Evolutionary conservation across 352 stramenopile species (phyloP).

Genomic region (Globisporangium parvum): DNA sequence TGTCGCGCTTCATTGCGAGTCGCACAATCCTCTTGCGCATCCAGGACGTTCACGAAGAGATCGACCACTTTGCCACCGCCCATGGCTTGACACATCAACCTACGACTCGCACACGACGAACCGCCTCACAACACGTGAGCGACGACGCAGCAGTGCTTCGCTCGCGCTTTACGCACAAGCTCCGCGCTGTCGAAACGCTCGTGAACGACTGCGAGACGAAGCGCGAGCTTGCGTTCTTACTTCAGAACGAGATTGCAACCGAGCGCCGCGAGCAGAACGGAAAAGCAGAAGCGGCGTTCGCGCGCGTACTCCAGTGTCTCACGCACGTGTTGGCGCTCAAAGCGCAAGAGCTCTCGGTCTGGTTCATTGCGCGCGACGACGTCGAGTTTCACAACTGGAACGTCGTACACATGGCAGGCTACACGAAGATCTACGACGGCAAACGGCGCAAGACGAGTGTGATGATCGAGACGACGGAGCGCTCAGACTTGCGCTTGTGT

Average conservation of each 20-base stretch:
- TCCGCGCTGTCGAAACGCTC: background rate
- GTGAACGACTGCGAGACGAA: background rate
- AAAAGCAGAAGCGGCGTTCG: no score
- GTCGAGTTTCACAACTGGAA: no score
- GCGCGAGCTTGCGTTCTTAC: background rate
- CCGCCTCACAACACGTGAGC: no score
- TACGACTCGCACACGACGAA: background rate
- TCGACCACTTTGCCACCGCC: background rate
- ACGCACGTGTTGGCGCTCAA: no score
- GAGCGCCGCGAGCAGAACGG: no score
- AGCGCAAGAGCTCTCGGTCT: no score
- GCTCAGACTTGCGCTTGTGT: no score
- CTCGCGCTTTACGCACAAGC: no score
- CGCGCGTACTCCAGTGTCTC: no score
- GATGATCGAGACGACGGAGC: background rate
- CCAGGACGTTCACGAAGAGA: background rate
- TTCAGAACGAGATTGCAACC: conserved; percentile 2
- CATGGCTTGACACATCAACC: background rate
- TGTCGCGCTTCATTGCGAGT: conserved; percentile 1
- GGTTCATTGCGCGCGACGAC: no score
- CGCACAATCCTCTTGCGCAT: background rate
- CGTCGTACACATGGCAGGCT: background rate
- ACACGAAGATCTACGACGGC: background rate
- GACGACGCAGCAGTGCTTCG: no score
- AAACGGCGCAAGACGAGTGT: conserved; percentile 1